phyloP scores from a whole-genome alignment of 2,329 filamentous ascomycete species.

The Orbilia blumenaviensis region DNA sequence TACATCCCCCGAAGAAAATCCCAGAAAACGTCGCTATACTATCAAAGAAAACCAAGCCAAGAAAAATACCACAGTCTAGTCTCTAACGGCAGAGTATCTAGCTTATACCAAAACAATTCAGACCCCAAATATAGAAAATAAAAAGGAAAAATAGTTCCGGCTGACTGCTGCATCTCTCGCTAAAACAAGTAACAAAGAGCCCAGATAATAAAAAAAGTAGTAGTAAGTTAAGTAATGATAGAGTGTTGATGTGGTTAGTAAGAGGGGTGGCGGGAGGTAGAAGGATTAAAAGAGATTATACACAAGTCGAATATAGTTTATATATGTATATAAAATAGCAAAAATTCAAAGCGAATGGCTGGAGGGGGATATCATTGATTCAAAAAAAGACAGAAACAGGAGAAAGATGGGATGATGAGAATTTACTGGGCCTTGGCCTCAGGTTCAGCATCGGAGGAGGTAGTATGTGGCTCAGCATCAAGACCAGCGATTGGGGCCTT shows the following conservation, averaged over 20 bases:
- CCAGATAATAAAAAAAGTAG: not conserved
- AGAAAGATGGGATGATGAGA: too few species aligned
- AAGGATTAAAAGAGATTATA: conserved; percentile 15
- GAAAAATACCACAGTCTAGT: conserved; percentile 12
- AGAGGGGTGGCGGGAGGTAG: too few species aligned
- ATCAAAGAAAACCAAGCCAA: not conserved
- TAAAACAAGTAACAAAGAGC: too few species aligned
- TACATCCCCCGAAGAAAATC: not conserved
- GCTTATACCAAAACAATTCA: not conserved
- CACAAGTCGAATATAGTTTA: conserved; percentile 5
- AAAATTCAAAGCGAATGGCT: conserved; percentile 9
- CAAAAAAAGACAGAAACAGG: not conserved
- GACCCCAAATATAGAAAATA: not conserved
- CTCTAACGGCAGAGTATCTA: conserved; percentile 36
- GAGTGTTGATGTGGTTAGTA: too few species aligned
- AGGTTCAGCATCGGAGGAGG: conserved; percentile 40
- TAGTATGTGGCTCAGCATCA: conserved; percentile 27
- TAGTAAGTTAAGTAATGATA: too few species aligned
- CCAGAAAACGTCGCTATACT: not conserved
- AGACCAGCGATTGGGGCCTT: conserved; percentile 49
- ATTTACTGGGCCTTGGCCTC: conserved; percentile 32
- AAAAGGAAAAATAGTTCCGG: too few species aligned
- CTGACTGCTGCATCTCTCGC: too few species aligned
- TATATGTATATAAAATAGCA: not conserved
- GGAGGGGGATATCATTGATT: not conserved